A percentile compares a stretch with the other conserved stretches of the same genome.
These are phyloP conservation scores for Rhizophagus clarus DNA, from an alignment of 192 early-diverging fungal genomes.

Conservation along the genomic window DNA sequence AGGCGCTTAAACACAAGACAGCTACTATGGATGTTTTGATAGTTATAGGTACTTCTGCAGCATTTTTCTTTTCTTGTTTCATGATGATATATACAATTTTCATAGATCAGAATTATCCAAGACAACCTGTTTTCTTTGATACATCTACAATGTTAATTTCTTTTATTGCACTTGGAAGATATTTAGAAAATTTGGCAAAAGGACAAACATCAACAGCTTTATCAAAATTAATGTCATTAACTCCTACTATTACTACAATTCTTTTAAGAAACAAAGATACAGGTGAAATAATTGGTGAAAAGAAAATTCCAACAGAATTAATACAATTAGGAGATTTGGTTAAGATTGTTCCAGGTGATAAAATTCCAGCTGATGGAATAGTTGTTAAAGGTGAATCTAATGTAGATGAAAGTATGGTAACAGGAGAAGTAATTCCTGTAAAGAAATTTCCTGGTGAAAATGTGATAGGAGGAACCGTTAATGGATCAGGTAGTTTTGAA, in stretches of 20 bases:
- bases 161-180: constrained; percentile 90
- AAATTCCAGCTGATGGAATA: constrained; percentile 88
- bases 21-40: constrained; percentile 98
- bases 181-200: constrained; percentile 93
- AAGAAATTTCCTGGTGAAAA: constrained; percentile 60
- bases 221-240: constrained; percentile 82
- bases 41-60: constrained; percentile 79
- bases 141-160: constrained; percentile 89
- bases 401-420: constrained; percentile 94
- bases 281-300: constrained; percentile 55
- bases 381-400: constrained; percentile 72
- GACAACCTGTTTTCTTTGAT: constrained; percentile 90
- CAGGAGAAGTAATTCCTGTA: constrained; percentile 88
- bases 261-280: constrained; percentile 46
- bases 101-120: constrained; percentile 45
- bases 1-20: constrained; percentile 74
- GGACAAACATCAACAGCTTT: constrained; percentile 90
- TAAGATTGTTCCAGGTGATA: constrained; percentile 90
- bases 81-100: constrained; percentile 71
- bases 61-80: constrained; percentile 83
- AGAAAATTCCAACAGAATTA: constrained; percentile 79
- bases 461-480: constrained; percentile 96
- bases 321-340: constrained; percentile 83
- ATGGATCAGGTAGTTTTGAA: constrained; percentile 84
- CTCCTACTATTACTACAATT: constrained; percentile 75